Evolutionary conservation across 1,284 basidiomycete genomes (phyloP), one percentile per base, ranked within the genome.

Genomic region (Ceratobasidium sp.): DNA sequence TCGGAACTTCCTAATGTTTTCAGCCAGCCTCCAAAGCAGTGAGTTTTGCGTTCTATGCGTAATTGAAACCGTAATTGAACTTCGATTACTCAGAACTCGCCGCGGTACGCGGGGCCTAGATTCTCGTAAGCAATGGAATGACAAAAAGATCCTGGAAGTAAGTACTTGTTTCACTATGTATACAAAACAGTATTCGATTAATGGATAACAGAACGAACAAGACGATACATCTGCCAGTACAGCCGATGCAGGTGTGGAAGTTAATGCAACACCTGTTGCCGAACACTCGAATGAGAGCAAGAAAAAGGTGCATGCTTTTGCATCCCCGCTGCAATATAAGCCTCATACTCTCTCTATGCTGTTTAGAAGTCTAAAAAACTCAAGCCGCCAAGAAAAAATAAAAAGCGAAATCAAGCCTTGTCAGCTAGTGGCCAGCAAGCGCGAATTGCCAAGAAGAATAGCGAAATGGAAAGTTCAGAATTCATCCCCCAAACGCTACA

Each of bases 91-190:
- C 26, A 58, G 55, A 12, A 58, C 55, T 32, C 55, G 55, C 21
- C 55, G 55, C n/a, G 9, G 6, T 10, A 21, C 9, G n/a, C 55
- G 55, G 10, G 55, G 55, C 21, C 9, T 1, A 12, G 4, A 34
- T 3, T 58, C 55, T 9, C 55, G 55, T 26, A 26, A 18, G 28
- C 12, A 36, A 1, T 18, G 34, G 14, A 57, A 36, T 10, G 32
- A 58, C 34, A 41, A 58, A 21, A 58, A 58, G 41, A 58, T 57
- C 34, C 34, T 30, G 32, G n/a, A 26, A 1, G 55, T 58, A 58
- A 41, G 34, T 32, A 21, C n/a, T 12, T 16, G 9, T 21, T 23
- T 18, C 32, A 6, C 4, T n/a, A 9, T 18, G 16, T 28, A 4
- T 30, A 30, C 30, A 5, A 10, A 18, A 55, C 28, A 1, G 1